phyloP scores from a whole-genome alignment of 345 rosid species.

The Syzygium aromaticum region DNA sequence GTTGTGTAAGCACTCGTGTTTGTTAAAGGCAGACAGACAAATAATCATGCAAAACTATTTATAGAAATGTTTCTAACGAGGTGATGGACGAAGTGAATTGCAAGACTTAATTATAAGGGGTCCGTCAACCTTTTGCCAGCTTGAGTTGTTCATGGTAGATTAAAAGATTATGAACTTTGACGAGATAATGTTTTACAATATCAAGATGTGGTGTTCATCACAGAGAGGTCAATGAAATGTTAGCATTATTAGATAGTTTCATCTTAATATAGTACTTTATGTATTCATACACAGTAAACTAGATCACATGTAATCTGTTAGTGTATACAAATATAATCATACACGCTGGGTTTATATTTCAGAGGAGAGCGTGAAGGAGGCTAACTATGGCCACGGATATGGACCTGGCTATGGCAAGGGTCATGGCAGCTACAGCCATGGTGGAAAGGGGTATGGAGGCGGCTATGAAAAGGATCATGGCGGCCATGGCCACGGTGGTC shows the following conservation, averaged over 20 bases:
- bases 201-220: neutral
- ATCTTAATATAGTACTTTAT: neutral
- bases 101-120: neutral
- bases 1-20: neutral
- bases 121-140: neutral
- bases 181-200: neutral
- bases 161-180: neutral
- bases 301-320: neutral
- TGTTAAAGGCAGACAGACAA: neutral
- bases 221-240: neutral
- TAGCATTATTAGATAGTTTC: neutral
- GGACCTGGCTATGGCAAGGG: neutral
- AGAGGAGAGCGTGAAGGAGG: neutral
- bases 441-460: neutral
- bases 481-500: neutral
- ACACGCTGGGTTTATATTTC: neutral
- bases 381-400: neutral
- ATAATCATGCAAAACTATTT: neutral
- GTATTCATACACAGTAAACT: neutral
- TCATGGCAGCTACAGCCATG: neutral
- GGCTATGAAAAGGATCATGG: neutral
- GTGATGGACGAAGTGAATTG: neutral
- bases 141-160: neutral
- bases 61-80: neutral
- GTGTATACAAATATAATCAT: neutral